Base-by-base conservation (phyloP, 306 rosid species). In the Leucaena leucocephala region DNA sequence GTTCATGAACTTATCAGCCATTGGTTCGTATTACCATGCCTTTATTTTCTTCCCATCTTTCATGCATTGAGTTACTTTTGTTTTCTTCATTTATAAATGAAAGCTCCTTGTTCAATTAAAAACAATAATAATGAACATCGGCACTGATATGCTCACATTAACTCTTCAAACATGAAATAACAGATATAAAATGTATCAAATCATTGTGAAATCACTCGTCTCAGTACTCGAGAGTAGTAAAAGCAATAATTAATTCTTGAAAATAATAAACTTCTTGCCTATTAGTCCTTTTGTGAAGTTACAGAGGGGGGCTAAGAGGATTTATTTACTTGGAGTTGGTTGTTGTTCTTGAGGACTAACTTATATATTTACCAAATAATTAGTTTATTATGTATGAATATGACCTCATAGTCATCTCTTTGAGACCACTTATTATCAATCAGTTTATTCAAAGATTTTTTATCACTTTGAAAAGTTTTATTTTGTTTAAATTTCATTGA, bases 1-100 rank as follows among this genome's bases (percentile, higher is more conserved):
- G 22, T 70, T 49, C 89, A 86, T 78, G 87, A 86, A 81, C 87
- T 86, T 58, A 7, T 83, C 34, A 86, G 67, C 71, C 89, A 86
- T 13, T 86, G 89, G 89, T 86, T 6, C 48, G 77, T 65, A 4
- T 13, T 44, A 2, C 19, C 58, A 63, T 46, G 1, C 15, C 7
- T 5, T 12, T 10, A 17, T 38, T 12, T 36, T 64, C 12, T 61
- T 11, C 8, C 16, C 8, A 27, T 2, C 16, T 9, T 59, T 13
- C 17, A 10, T 27, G 35, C 7, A 49, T 12, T 27, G 7, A 11
- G 1, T n/a, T 8, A 8, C 33, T 59, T 59, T 11, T 13, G 15
- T 46, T 46, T 46, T 46, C 52, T 46, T 46, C 52, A 46, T 11
- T 45, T 14, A 45, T 12, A 9, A 45, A 45, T 46, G 52, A 46